A percentile compares a stretch with the other conserved stretches of the same genome.
These are phyloP conservation scores for Fusarium heterosporum DNA, from an alignment of 2,329 filamentous ascomycete genomes.

Conservation along the genomic window DNA sequence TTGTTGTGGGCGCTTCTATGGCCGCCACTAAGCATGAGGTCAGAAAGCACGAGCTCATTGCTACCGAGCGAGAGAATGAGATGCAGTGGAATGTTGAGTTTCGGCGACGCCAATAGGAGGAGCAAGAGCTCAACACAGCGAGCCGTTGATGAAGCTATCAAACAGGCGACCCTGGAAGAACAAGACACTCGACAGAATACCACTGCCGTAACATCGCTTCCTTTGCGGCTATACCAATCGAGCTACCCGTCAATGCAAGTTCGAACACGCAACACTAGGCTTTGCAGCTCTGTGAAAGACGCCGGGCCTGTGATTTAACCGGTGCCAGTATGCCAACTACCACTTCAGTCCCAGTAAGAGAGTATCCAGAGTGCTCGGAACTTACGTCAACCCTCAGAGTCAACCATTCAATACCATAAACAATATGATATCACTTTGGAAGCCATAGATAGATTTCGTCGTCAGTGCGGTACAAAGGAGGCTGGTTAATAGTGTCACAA, in stretches of 20 bases:
- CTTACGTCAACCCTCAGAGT: too few species aligned
- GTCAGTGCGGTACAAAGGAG: too few species aligned
- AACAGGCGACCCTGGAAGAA: not conserved
- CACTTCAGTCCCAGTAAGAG: too few species aligned
- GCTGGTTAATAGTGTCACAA: too few species aligned
- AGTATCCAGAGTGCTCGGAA: too few species aligned
- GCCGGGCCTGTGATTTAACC: too few species aligned
- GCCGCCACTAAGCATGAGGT: constrained; percentile 2
- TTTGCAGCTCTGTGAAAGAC: too few species aligned
- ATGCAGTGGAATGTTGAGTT: not conserved
- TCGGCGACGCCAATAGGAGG: not conserved
- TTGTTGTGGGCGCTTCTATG: constrained; percentile 1
- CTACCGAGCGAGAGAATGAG: not conserved
- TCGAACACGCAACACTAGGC: not conserved
- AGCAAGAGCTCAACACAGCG: not conserved
- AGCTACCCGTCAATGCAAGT: not conserved
- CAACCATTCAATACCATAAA: too few species aligned
- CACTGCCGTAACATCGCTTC: not conserved
- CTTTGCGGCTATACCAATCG: not conserved
- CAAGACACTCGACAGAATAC: not conserved
- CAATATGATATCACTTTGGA: too few species aligned
- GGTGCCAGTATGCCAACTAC: too few species aligned
- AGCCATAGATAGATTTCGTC: too few species aligned
- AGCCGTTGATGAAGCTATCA: constrained; percentile 3
- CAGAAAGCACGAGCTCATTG: not conserved